Evolutionary conservation across 108 stramenopile species (phyloP).

Genomic region (Cyclotella choctawhatcheeana): DNA sequence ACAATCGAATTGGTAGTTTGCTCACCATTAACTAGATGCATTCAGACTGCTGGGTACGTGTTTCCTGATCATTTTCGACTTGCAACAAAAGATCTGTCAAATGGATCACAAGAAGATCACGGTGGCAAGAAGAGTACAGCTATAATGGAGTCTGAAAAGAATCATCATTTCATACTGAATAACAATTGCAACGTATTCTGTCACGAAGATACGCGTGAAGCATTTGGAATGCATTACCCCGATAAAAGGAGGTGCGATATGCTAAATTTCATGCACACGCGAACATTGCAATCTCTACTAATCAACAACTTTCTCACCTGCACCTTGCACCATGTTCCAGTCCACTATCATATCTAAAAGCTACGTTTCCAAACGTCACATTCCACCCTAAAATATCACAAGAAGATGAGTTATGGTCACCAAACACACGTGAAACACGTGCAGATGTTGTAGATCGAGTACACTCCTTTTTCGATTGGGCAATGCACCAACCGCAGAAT

Average conservation of each 20-base stretch:
- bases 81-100: background rate
- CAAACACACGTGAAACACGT: slow-evolving; percentile 60
- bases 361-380: slow-evolving; percentile 54
- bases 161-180: background rate
- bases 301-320: too few relatives aligned
- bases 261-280: background rate
- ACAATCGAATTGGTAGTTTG: slow-evolving; percentile 54
- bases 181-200: slow-evolving; percentile 33
- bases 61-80: slow-evolving; percentile 54
- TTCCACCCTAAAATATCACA: slow-evolving; percentile 66
- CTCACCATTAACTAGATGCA: slow-evolving; percentile 72
- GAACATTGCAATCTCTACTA: too few relatives aligned
- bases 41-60: slow-evolving; percentile 71
- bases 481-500: slow-evolving; percentile 54
- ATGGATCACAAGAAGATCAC: background rate
- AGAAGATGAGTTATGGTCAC: slow-evolving; percentile 65
- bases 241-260: slow-evolving; percentile 58
- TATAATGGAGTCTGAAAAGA: background rate
- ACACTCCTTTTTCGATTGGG: slow-evolving; percentile 50
- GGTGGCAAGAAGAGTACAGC: too few relatives aligned
- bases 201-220: slow-evolving; percentile 73
- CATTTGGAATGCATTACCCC: slow-evolving; percentile 79
- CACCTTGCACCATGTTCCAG: slow-evolving; percentile 12
- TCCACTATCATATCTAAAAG: slow-evolving; percentile 38
- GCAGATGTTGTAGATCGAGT: slow-evolving; percentile 53